Evolutionary conservation across 176 grass and related monocot species (phyloP), one percentile per base, ranked within the genome.

Genomic region (Rhynchospora pubera): DNA sequence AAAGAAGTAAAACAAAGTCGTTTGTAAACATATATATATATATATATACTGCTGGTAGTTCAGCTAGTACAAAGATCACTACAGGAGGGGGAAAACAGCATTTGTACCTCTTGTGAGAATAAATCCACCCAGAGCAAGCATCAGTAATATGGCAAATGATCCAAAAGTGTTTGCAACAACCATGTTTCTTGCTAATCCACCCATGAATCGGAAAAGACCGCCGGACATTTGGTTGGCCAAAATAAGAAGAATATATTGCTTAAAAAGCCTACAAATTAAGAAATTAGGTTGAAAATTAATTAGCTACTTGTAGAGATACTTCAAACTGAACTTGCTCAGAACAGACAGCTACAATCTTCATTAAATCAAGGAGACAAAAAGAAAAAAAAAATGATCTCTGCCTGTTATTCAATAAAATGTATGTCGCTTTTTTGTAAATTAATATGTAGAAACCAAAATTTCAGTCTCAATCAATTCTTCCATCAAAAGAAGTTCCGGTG

Each of bases 211-310:
- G 84, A 95, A 95, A 57, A 95, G 76, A 8, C 72, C 24, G 0
- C 81, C 83, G 0, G 92, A 48, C 91, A 89, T 93, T 74, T 99
- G 96, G 89, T 90, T 95, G 14, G 89, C 14, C 43, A 43, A 56
- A 70, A 99, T 56, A 34, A 95, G 56, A 62, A 99, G 79, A 4
- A 95, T 7, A 83, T 91, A 99, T 30, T 99, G 96, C 87, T 93
- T 99, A 79, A 94, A 92, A 65, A 97, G 83, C 69, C 94, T 91
- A 82, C 51, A 42, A 78, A 48, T 18, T 55, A 58, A 13, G 23
- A 50, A 51, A 9, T 43, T 21, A 63, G 58, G 39, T 18, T 70
- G 15, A 70, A 39, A 50, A 16, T 45, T 45, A 67, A 34, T 67
- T 8, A 67, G 2, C 15, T 22, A 71, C 42, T 42, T 23, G 43